These are phyloP conservation scores for Geum urbanum DNA, from an alignment of 306 rosid genomes.

Conservation along the genomic window DNA sequence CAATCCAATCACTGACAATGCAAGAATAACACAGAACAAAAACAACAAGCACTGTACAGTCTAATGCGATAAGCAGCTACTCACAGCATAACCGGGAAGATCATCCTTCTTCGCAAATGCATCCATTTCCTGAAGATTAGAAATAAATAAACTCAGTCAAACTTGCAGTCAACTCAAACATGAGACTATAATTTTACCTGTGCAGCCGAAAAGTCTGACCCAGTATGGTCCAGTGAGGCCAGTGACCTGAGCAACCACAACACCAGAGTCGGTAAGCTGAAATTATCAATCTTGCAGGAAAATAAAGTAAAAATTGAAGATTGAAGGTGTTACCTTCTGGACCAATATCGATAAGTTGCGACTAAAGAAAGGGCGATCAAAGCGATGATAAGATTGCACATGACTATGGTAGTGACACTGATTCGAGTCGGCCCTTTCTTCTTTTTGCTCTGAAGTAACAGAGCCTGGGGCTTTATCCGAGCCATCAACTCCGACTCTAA, in stretches of 20 bases:
- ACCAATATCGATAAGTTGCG: conserved; percentile 36
- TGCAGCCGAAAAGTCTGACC: conserved; percentile 7
- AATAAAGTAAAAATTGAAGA: background rate
- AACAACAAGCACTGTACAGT: background rate
- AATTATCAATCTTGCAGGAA: background rate
- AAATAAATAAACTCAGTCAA: background rate
- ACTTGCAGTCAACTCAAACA: background rate
- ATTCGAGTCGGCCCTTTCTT: conserved; percentile 41
- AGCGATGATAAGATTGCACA: conserved; percentile 30
- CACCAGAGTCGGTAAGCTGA: background rate
- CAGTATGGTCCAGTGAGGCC: conserved; percentile 20
- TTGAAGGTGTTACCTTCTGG: conserved; percentile 18
- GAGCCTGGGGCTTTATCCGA: conserved; percentile 40
- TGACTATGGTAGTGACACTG: conserved; percentile 31
- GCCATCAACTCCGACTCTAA: conserved; percentile 28
- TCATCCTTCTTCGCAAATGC: conserved; percentile 31
- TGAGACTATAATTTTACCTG: conserved; percentile 10
- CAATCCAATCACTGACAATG: no score
- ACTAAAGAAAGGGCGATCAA: conserved; percentile 31
- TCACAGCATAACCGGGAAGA: conserved; percentile 39
- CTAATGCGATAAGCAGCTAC: background rate
- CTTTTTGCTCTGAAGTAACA: conserved; percentile 39
- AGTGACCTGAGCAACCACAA: conserved; percentile 19
- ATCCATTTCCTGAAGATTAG: conserved; percentile 19
- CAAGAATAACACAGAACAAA: background rate